Percentiles rank a stretch among this genome's conserved stretches.
Conservation (phyloP, 495 filamentous ascomycete species). For the Xylaria sp. region DNA sequence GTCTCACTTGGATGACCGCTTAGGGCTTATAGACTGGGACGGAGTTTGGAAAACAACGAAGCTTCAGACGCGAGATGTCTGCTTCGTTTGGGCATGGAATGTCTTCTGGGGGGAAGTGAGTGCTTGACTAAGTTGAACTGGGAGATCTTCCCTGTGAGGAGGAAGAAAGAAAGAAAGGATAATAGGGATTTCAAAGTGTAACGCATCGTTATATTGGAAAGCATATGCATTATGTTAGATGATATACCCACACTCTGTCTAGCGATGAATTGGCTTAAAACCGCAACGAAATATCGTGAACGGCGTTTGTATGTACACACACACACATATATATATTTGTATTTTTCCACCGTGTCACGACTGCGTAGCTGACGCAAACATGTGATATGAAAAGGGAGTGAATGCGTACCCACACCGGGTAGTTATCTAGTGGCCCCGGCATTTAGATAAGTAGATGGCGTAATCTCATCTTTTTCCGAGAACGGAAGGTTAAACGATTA, state of each 20-base stretch:
- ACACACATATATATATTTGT: too few relatives aligned
- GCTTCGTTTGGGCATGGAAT: background rate
- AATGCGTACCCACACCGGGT: background rate
- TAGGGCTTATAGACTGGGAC: conserved; percentile 5
- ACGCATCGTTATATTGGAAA: conserved; percentile 15
- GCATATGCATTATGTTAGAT: conserved; percentile 28
- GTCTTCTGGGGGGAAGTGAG: background rate
- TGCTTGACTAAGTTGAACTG: background rate
- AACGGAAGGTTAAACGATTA: background rate
- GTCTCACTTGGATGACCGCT: background rate
- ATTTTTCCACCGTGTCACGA: background rate
- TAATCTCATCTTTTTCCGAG: background rate
- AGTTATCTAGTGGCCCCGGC: background rate
- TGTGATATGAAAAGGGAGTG: background rate
- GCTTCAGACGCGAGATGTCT: background rate
- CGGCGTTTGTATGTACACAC: too few relatives aligned
- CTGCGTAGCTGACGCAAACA: too few relatives aligned
- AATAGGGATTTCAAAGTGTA: background rate
- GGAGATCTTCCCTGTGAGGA: conserved; percentile 7
- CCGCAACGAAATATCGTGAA: background rate
- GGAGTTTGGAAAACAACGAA: conserved; percentile 20
- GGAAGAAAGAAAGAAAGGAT: conserved; percentile 5
- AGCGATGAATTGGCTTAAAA: background rate
- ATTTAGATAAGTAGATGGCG: background rate
- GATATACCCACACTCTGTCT: conserved; percentile 22